These are phyloP conservation scores for Halenospora varia DNA, from an alignment of 495 filamentous ascomycete species.

Conservation along the genomic window DNA sequence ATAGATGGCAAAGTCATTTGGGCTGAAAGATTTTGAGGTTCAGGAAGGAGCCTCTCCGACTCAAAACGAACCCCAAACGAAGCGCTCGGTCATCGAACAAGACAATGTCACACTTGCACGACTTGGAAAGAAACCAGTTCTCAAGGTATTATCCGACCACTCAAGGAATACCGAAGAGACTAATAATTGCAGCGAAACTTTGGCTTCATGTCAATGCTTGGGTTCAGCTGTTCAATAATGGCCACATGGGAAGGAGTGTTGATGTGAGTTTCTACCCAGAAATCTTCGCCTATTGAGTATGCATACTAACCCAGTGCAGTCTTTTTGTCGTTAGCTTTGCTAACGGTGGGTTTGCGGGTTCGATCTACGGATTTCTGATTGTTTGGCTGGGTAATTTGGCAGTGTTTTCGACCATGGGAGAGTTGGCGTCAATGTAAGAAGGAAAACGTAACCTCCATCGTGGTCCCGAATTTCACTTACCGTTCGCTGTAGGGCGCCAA, in stretches of 20 bases:
- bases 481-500: constrained; percentile 37
- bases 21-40: too few relatives aligned
- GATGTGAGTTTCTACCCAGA: constrained; percentile 15
- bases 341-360: constrained; percentile 46
- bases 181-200: constrained; percentile 30
- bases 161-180: neutral
- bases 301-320: neutral
- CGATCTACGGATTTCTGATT: constrained; percentile 47
- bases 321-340: neutral
- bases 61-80: too few relatives aligned
- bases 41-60: too few relatives aligned
- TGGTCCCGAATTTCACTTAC: neutral
- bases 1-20: too few relatives aligned
- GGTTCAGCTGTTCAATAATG: constrained; percentile 39
- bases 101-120: constrained; percentile 40
- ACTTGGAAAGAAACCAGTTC: constrained; percentile 46
- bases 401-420: constrained; percentile 36
- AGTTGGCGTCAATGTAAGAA: constrained; percentile 41
- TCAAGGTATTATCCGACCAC: constrained; percentile 31
- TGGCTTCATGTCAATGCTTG: constrained; percentile 43
- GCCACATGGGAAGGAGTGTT: constrained; percentile 40
- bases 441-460: too few relatives aligned
- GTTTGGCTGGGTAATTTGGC: constrained; percentile 42
- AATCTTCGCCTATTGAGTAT: neutral
- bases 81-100: constrained; percentile 17